These are phyloP conservation scores for Rhizophora mangle DNA, from an alignment of 345 rosid species.

Conservation along the genomic window DNA sequence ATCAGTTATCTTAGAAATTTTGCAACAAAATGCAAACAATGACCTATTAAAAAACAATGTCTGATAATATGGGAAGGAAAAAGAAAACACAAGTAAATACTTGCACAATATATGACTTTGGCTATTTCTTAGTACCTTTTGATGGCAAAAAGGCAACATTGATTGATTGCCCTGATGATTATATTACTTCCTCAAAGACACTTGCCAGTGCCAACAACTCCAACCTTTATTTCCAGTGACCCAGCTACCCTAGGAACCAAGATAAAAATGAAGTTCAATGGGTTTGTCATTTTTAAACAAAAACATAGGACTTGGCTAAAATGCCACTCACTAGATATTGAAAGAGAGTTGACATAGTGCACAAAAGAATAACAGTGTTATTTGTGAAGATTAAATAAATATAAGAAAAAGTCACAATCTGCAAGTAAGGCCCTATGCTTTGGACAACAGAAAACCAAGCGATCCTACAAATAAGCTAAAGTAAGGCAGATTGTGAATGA, in stretches of 20 bases:
- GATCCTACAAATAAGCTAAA: too few species aligned
- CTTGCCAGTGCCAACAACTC: constrained; percentile 91
- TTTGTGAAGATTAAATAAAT: too few species aligned
- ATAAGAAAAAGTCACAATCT: too few species aligned
- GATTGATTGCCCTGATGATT: constrained; percentile 39
- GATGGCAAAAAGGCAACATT: constrained; percentile 79
- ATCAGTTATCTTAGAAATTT: not conserved
- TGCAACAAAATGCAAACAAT: not conserved
- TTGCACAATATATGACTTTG: not conserved
- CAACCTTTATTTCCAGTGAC: constrained; percentile 61
- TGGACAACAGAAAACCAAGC: too few species aligned
- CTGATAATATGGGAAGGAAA: not conserved
- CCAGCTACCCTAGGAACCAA: constrained; percentile 71
- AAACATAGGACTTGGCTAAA: not conserved
- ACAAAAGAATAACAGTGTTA: too few species aligned
- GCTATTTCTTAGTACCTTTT: constrained; percentile 50
- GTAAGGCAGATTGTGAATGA: too few species aligned
- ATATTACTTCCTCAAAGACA: constrained; percentile 55
- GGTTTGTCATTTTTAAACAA: not conserved
- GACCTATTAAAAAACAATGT: too few species aligned
- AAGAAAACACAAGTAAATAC: not conserved
- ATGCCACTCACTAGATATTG: too few species aligned
- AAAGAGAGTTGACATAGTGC: too few species aligned
- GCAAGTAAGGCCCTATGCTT: too few species aligned
- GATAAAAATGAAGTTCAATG: constrained; percentile 6